These are phyloP conservation scores for Aechmea fasciata DNA, from an alignment of 176 grass and related monocot species.

Conservation along the genomic window DNA sequence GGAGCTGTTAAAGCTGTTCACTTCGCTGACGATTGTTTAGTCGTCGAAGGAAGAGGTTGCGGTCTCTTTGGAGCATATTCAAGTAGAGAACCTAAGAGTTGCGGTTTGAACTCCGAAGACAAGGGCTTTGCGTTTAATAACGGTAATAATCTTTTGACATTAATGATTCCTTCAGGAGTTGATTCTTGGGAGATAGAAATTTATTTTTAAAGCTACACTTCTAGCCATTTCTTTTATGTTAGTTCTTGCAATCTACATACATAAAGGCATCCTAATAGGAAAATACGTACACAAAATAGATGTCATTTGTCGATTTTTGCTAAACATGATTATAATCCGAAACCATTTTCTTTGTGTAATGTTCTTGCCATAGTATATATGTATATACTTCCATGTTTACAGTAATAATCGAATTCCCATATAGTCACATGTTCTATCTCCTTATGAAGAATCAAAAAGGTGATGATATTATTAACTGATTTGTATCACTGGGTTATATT, in stretches of 20 bases:
- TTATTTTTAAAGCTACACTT: background rate
- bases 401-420: too few species aligned
- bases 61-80: constrained; percentile 26
- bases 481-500: too few species aligned
- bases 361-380: background rate
- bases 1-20: constrained; percentile 13
- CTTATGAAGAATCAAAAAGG: too few species aligned
- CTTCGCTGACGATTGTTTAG: background rate
- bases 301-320: too few species aligned
- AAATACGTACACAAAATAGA: background rate
- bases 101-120: constrained; percentile 10
- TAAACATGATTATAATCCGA: background rate
- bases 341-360: background rate
- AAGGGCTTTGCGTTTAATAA: constrained; percentile 3
- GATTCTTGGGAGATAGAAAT: constrained; percentile 11
- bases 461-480: too few species aligned
- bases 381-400: too few species aligned
- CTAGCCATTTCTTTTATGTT: too few species aligned
- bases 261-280: background rate
- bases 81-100: constrained; percentile 9
- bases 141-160: constrained; percentile 8
- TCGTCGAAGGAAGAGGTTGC: constrained; percentile 14
- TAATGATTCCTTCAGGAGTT: constrained; percentile 14
- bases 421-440: too few species aligned
- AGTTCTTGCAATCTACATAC: background rate